Evolutionary conservation across 352 stramenopile species (phyloP).

Genomic region (Peronospora belbahrii): DNA sequence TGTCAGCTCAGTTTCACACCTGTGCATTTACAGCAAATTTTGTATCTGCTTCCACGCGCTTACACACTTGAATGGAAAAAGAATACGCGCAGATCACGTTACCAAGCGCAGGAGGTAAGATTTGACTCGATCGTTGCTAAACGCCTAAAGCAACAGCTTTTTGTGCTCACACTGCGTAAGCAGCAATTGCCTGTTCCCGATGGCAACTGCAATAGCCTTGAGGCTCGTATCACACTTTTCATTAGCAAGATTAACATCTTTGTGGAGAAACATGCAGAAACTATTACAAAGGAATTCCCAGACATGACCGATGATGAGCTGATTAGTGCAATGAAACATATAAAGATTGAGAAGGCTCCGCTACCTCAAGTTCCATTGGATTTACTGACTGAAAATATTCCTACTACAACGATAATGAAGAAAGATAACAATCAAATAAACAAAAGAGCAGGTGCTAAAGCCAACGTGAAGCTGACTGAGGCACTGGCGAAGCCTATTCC

Average conservation of each 20-base stretch:
- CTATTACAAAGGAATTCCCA: conserved; percentile 24
- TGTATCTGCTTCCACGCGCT: conserved; percentile 41
- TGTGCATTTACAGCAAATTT: conserved; percentile 48
- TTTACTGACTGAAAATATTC: conserved; percentile 8
- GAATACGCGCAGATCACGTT: conserved; percentile 19
- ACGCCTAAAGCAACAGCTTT: conserved; percentile 21
- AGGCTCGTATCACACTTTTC: conserved; percentile 44
- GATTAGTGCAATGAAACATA: conserved; percentile 23
- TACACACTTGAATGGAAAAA: conserved; percentile 46
- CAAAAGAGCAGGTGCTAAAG: neutral
- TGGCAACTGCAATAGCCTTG: conserved; percentile 29
- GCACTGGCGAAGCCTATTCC: conserved; percentile 57
- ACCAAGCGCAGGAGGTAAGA: conserved; percentile 15
- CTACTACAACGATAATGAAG: conserved; percentile 9
- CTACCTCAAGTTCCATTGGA: conserved; percentile 23
- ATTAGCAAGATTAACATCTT: conserved; percentile 28
- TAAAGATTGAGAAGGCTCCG: conserved; percentile 30
- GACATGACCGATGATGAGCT: conserved; percentile 30
- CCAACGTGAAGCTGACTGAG: conserved; percentile 29
- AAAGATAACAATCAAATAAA: conserved; percentile 6
- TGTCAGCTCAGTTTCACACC: conserved; percentile 47
- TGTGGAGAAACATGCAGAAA: conserved; percentile 14
- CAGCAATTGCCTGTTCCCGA: conserved; percentile 26
- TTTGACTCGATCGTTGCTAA: conserved; percentile 11
- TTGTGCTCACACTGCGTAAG: conserved; percentile 49